These are phyloP conservation scores for Crithidia expoeki DNA, from an alignment of 208 protist species.

Conservation along the genomic window DNA sequence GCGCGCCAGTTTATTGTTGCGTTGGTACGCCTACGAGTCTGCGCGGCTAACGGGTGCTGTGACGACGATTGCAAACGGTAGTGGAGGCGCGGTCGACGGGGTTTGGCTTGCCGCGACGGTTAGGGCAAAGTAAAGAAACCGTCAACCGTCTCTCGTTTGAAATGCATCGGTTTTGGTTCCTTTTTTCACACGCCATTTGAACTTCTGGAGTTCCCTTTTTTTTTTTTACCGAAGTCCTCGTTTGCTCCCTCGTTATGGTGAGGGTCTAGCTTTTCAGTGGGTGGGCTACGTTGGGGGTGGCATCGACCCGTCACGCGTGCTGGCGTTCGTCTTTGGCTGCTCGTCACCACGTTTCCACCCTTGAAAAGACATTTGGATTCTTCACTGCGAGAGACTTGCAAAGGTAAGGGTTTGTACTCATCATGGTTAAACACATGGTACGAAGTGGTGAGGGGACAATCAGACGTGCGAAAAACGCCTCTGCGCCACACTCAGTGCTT, in stretches of 20 bases:
- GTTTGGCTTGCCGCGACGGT: too few relatives aligned
- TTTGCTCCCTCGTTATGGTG: neutral
- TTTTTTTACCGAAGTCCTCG: slow-evolving; percentile 8
- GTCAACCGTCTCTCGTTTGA: too few relatives aligned
- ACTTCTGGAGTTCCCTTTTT: slow-evolving; percentile 9
- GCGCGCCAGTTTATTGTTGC: slow-evolving; percentile 14
- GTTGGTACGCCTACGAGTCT: slow-evolving; percentile 15
- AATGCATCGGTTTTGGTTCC: too few relatives aligned
- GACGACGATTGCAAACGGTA: neutral
- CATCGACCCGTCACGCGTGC: slow-evolving; percentile 13
- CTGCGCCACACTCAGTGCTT: neutral
- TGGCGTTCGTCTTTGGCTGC: slow-evolving; percentile 24
- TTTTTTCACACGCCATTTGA: too few relatives aligned
- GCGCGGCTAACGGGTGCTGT: slow-evolving; percentile 4
- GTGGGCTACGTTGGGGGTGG: neutral
- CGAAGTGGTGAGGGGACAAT: neutral
- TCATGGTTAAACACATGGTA: neutral
- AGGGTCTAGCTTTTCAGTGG: slow-evolving; percentile 11
- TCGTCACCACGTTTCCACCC: slow-evolving; percentile 27
- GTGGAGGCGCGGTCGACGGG: neutral
- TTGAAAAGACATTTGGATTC: slow-evolving; percentile 23
- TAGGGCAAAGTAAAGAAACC: neutral
- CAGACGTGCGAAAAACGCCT: neutral
- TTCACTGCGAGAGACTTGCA: slow-evolving; percentile 32
- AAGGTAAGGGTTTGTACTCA: slow-evolving; percentile 26